Evolutionary conservation across 345 rosid genomes (phyloP).

Genomic region (Microthlaspi erraticum): DNA sequence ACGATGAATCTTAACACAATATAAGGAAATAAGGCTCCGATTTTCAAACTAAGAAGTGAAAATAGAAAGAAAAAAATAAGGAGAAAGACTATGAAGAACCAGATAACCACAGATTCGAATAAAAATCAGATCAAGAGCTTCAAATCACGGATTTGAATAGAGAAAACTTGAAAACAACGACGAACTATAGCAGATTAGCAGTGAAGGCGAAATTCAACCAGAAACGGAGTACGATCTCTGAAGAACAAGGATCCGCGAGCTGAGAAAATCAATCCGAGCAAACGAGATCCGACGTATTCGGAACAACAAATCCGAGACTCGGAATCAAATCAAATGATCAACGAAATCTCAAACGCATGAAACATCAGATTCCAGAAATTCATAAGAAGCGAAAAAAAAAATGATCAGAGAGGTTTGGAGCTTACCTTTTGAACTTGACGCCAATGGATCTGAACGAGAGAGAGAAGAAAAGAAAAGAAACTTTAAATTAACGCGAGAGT

Average conservation of each 20-base stretch:
- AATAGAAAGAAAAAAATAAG: neutral
- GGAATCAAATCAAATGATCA: neutral
- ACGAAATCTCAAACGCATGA: neutral
- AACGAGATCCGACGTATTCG: constrained; percentile 9
- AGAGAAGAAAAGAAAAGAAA: too few species aligned
- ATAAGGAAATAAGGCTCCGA: neutral
- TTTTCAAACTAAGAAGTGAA: neutral
- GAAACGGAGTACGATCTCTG: neutral
- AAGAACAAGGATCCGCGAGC: neutral
- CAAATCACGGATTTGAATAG: constrained; percentile 9
- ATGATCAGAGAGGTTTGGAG: constrained; percentile 1
- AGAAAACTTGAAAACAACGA: constrained; percentile 8
- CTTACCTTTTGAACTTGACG: constrained; percentile 41
- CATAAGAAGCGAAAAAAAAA: neutral
- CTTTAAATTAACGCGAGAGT: constrained; percentile 48
- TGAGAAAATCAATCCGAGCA: constrained; percentile 1
- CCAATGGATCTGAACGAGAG: constrained; percentile 39
- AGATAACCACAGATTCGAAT: constrained; percentile 10
- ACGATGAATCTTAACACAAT: constrained; percentile 7
- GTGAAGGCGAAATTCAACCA: constrained; percentile 7
- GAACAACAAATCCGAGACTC: neutral
- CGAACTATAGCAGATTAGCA: neutral
- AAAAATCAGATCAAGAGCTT: constrained; percentile 17
- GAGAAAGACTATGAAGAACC: neutral
- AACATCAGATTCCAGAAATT: neutral